These are phyloP conservation scores for Mimosa pudica DNA, from an alignment of 306 rosid species.

Conservation along the genomic window DNA sequence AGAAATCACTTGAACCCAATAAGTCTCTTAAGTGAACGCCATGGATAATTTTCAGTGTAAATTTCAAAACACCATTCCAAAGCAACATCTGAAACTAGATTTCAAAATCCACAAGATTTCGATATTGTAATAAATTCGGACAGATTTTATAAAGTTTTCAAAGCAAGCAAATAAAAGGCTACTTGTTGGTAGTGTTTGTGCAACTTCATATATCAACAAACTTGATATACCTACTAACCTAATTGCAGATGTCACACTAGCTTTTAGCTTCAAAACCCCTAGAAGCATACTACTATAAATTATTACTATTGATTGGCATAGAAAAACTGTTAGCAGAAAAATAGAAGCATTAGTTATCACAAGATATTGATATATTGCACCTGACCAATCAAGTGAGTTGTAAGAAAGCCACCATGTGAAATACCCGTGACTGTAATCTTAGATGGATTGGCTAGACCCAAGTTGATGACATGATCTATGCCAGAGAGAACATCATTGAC, in stretches of 20 bases:
- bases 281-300: background rate
- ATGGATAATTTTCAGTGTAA: no score
- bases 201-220: background rate
- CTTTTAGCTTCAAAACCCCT: constrained; percentile 4
- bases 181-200: background rate
- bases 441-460: constrained; percentile 62
- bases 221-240: background rate
- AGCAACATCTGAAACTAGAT: no score
- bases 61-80: no score
- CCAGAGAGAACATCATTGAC: constrained; percentile 73
- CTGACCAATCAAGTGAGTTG: constrained; percentile 92
- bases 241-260: background rate
- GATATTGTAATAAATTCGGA: no score
- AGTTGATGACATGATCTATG: constrained; percentile 59
- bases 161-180: no score
- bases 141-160: no score
- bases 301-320: background rate
- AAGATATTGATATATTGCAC: constrained; percentile 37
- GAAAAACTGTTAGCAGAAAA: background rate
- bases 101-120: no score
- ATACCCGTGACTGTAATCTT: constrained; percentile 69
- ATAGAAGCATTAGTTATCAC: background rate
- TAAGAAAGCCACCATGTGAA: constrained; percentile 85
- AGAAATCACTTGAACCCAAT: no score
- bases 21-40: no score